Percentiles rank a stretch among this genome's conserved stretches.
These are phyloP conservation scores for Reutealis trisperma DNA, from an alignment of 345 rosid genomes.

Conservation along the genomic window DNA sequence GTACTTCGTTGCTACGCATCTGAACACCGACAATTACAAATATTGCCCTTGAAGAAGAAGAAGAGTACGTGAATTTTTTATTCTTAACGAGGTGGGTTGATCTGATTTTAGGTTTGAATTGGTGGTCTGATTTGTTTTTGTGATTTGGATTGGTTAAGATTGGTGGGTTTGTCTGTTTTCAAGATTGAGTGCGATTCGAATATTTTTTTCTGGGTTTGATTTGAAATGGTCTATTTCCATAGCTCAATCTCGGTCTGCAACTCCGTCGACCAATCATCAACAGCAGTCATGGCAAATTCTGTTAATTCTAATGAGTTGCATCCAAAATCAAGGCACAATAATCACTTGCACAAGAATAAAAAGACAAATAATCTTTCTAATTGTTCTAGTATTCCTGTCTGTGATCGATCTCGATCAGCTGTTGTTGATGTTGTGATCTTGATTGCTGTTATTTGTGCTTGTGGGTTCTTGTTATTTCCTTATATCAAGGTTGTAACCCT, in stretches of 20 bases:
- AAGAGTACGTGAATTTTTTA: slow-evolving; percentile 15
- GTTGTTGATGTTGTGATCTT: slow-evolving; percentile 69
- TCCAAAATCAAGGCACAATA: slow-evolving; percentile 46
- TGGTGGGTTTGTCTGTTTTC: slow-evolving; percentile 32
- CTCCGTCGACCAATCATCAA: slow-evolving; percentile 65
- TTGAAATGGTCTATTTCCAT: slow-evolving; percentile 81
- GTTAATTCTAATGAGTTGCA: slow-evolving; percentile 45
- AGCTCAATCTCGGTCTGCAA: slow-evolving; percentile 85
- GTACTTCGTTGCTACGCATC: neutral
- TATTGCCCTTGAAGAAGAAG: slow-evolving; percentile 3
- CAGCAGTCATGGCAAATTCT: slow-evolving; percentile 55
- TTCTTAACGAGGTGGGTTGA: slow-evolving; percentile 42
- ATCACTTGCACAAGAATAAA: slow-evolving; percentile 34
- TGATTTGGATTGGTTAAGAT: slow-evolving; percentile 16
- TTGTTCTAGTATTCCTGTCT: slow-evolving; percentile 41
- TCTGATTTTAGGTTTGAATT: slow-evolving; percentile 27
- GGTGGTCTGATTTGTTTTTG: slow-evolving; percentile 30
- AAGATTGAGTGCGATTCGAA: neutral
- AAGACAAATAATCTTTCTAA: slow-evolving; percentile 40
- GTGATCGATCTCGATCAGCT: slow-evolving; percentile 72
- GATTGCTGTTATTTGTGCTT: slow-evolving; percentile 71
- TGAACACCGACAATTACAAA: slow-evolving; percentile 16
- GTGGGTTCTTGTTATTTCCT: slow-evolving; percentile 76
- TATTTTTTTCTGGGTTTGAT: slow-evolving; percentile 28
- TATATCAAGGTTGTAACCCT: slow-evolving; percentile 45